phyloP scores from a whole-genome alignment of 768 basidiomycete genomes.

The Pleurotus tuber-regium region DNA sequence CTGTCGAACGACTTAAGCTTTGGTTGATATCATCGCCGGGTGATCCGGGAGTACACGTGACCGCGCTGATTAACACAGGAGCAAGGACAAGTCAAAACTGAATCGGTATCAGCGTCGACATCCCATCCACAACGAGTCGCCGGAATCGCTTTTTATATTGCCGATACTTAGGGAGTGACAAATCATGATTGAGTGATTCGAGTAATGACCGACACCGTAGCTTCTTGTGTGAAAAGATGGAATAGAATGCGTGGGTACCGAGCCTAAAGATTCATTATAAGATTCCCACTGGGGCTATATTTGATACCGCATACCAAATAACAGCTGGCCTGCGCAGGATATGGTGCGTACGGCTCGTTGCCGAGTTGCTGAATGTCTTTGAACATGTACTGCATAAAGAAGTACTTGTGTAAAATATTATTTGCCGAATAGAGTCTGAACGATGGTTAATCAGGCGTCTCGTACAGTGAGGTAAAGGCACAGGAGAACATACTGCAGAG shows the following conservation, averaged over 20 bases:
- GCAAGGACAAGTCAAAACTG: slow-evolving; percentile 14
- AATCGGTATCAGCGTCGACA: slow-evolving; percentile 25
- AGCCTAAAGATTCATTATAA: slow-evolving; percentile 52
- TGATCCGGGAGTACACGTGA: too few relatives aligned
- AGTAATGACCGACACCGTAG: slow-evolving; percentile 47
- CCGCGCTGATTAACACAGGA: too few relatives aligned
- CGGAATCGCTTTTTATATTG: slow-evolving; percentile 44
- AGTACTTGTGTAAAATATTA: slow-evolving; percentile 55
- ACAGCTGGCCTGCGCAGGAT: slow-evolving; percentile 48
- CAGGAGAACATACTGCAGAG: too few relatives aligned
- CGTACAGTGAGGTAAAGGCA: too few relatives aligned
- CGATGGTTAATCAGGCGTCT: slow-evolving; percentile 2
- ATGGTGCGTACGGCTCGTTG: slow-evolving; percentile 39
- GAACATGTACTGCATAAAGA: slow-evolving; percentile 43
- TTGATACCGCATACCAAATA: slow-evolving; percentile 67
- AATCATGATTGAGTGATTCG: slow-evolving; percentile 45
- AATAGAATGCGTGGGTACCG: slow-evolving; percentile 75
- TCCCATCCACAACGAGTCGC: slow-evolving; percentile 44
- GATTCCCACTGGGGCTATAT: slow-evolving; percentile 2
- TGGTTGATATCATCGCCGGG: too few relatives aligned
- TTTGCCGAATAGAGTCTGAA: slow-evolving; percentile 60
- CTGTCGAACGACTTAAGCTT: too few relatives aligned
- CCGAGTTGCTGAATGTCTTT: slow-evolving; percentile 36
- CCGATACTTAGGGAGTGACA: slow-evolving; percentile 44
- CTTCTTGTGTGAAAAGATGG: slow-evolving; percentile 55